phyloP scores from a whole-genome alignment of 2,329 filamentous ascomycete species.

The Xylariales sp. region DNA sequence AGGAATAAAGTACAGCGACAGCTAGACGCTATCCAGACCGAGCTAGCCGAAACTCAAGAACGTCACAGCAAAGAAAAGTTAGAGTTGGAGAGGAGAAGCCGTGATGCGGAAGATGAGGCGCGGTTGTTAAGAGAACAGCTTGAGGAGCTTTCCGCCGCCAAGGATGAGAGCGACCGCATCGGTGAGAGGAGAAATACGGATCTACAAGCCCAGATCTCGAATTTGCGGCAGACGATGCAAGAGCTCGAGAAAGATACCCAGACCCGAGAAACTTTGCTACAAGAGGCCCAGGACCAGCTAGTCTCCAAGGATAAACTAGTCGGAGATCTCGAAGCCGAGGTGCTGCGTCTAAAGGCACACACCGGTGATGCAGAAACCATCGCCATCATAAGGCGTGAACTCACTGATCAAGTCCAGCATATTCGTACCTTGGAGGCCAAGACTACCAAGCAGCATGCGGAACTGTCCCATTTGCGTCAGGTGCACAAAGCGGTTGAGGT shows the following conservation, averaged over 20 bases:
- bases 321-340: constrained; percentile 74
- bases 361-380: constrained; percentile 84
- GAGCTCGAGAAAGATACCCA: constrained; percentile 58
- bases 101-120: constrained; percentile 71
- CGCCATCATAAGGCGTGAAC: constrained; percentile 77
- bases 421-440: constrained; percentile 78
- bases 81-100: constrained; percentile 62
- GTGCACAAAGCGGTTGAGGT: constrained; percentile 84
- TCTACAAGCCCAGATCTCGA: constrained; percentile 46
- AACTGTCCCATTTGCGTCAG: constrained; percentile 78
- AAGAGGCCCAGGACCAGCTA: constrained; percentile 62
- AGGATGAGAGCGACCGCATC: constrained; percentile 65
- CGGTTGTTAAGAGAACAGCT: constrained; percentile 73
- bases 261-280: constrained; percentile 50
- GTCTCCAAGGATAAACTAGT: constrained; percentile 65
- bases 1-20: constrained; percentile 45
- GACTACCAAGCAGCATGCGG: constrained; percentile 73
- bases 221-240: constrained; percentile 42
- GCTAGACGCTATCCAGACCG: constrained; percentile 43
- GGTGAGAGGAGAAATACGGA: constrained; percentile 51
- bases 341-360: constrained; percentile 79
- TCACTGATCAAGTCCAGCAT: constrained; percentile 88
- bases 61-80: constrained; percentile 51
- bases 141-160: constrained; percentile 61
- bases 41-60: constrained; percentile 49